phyloP scores from a whole-genome alignment of 495 filamentous ascomycete species.

The Aspergillus sparsus region DNA sequence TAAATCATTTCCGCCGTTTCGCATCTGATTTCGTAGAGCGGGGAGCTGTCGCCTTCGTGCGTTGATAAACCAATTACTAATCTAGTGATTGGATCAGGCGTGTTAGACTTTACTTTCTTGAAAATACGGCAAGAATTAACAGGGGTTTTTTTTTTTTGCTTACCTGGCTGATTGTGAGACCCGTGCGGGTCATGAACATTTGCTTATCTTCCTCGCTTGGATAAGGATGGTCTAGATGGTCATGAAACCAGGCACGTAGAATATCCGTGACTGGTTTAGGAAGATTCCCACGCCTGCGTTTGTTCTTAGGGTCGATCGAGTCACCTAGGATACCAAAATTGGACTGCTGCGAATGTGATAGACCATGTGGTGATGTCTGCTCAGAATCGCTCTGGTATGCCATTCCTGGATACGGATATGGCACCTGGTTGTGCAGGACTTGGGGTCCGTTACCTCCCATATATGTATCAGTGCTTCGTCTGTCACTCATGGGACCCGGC shows the following conservation, averaged over 20 bases:
- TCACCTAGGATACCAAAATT: conserved; percentile 51
- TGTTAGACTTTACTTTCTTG: not conserved
- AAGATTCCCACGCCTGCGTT: conserved; percentile 76
- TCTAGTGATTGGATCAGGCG: conserved; percentile 46
- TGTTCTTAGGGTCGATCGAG: conserved; percentile 48
- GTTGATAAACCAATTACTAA: conserved; percentile 97
- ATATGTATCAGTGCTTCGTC: conserved; percentile 33
- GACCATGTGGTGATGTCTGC: conserved; percentile 32
- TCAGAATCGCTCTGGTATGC: conserved; percentile 39
- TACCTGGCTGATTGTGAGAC: conserved; percentile 79
- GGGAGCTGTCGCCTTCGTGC: conserved; percentile 79
- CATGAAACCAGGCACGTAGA: conserved; percentile 76
- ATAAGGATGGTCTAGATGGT: conserved; percentile 79
- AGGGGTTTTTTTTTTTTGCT: conserved; percentile 12
- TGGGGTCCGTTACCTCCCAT: conserved; percentile 19
- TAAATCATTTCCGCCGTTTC: conserved; percentile 37
- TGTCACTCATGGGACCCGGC: conserved; percentile 25
- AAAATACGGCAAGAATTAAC: not conserved
- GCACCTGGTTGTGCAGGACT: conserved; percentile 33
- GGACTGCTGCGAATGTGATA: conserved; percentile 38
- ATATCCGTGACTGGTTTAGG: conserved; percentile 84
- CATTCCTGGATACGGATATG: conserved; percentile 36
- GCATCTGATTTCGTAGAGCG: conserved; percentile 58
- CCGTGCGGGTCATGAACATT: conserved; percentile 71
- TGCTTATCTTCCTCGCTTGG: conserved; percentile 91